Percentiles rank a stretch among this genome's conserved stretches.
These are phyloP conservation scores for Climacium dendroides DNA, from an alignment of 225 moss, liverwort and hornwort species.

Conservation along the genomic window DNA sequence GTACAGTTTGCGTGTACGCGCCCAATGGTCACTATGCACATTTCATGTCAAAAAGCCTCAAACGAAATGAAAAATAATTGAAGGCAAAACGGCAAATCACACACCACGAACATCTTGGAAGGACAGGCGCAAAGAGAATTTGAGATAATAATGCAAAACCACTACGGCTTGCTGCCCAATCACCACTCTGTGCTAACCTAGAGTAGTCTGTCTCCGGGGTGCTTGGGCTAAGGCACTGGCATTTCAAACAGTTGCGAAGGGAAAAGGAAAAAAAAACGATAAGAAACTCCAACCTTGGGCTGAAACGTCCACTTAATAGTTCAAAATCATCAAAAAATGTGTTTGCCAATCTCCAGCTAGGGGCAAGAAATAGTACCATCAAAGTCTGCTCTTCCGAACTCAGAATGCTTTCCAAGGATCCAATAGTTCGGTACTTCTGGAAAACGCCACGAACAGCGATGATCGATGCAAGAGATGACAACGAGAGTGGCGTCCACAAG, in stretches of 20 bases:
- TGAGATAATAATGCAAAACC: background rate
- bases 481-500: background rate
- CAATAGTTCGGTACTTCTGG: background rate
- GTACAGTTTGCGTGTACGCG: background rate
- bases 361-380: background rate
- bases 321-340: background rate
- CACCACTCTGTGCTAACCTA: background rate
- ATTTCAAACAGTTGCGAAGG: background rate
- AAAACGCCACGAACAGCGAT: background rate
- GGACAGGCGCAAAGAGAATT: background rate
- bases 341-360: background rate
- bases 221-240: background rate
- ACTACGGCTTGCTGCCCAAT: background rate
- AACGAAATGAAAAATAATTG: background rate
- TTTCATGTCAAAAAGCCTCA: background rate
- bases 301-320: too few relatives aligned
- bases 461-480: background rate
- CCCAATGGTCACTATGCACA: background rate
- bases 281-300: background rate
- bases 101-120: background rate
- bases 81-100: background rate
- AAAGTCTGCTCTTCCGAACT: background rate
- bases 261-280: background rate
- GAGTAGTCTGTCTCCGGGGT: background rate
- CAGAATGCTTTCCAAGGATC: background rate